Evolutionary conservation across 192 early-diverging fungal species (phyloP), one percentile per base, ranked within the genome.

Genomic region (Coemansia sp.): DNA sequence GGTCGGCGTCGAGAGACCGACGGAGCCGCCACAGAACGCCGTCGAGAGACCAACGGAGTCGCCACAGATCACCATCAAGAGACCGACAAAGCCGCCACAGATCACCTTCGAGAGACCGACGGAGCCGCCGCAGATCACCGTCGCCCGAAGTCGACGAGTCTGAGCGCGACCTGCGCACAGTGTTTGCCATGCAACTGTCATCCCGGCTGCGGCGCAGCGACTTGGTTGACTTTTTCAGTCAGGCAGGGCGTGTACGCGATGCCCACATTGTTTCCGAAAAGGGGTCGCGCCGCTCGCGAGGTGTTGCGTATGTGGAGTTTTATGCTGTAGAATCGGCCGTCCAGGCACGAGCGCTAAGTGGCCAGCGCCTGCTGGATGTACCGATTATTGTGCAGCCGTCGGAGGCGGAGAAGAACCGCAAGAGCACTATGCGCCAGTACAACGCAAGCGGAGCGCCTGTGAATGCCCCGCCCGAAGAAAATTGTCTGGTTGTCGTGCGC

Each of bases 291-390:
- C 83, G 92, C 50, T 95, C 93, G 26, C 92, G 94, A 65, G 96
- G 95, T 27, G 92, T 97, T 37, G 96, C 93, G 17, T 98, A 97
- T 69, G 92, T 98, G 4, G 96, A 98, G 76, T 98, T 97, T 83
- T 92, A 94, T 75, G 89, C 92, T 5, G 86, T 89, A 61, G 85
- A 84, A 6, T 87, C 93, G 29, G 94, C 94, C n/a, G 71, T 75
- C 45, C 89, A 87, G 65, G 96, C 96, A 4, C 83, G 96, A n/a
- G 79, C 72, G 29, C 85, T 97, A 84, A 85, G 90, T 37, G 93
- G 92, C 17, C 75, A 91, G 75, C 89, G 87, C 81, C 88, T 98
- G 64, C 84, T 96, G 72, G 94, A 92, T 26, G 90, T 96, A 59
- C 96, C 96, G 6, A 93, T 98, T 53, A 88, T 95, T 64, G 92